These are phyloP conservation scores for Tetratostichococcus sp. DNA, from an alignment of 139 green algal species.

Conservation along the genomic window DNA sequence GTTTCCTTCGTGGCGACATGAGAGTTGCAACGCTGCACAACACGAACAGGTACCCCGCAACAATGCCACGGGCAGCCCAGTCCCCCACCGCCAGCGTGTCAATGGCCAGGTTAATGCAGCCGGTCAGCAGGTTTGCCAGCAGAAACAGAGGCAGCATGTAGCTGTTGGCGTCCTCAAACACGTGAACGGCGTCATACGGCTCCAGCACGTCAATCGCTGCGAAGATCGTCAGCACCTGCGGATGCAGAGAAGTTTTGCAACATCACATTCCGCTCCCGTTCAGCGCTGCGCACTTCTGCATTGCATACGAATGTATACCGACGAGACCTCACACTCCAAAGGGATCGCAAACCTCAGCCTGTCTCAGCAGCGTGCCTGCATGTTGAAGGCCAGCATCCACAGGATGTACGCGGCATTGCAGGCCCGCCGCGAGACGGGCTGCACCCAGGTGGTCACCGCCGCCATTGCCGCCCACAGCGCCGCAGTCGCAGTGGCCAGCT, in stretches of 20 bases:
- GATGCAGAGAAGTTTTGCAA: too few relatives aligned
- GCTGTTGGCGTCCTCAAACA: conserved; percentile 33
- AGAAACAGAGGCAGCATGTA: conserved; percentile 71
- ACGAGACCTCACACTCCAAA: too few relatives aligned
- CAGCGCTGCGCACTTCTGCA: too few relatives aligned
- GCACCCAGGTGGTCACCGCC: conserved; percentile 13
- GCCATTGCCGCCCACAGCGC: conserved; percentile 19
- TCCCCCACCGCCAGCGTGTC: conserved; percentile 51
- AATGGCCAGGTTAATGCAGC: conserved; percentile 44
- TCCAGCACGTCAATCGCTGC: not conserved
- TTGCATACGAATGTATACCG: too few relatives aligned
- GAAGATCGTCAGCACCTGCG: not conserved
- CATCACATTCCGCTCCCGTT: too few relatives aligned
- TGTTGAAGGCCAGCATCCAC: conserved; percentile 58
- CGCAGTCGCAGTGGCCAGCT: not conserved
- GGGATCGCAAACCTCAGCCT: too few relatives aligned
- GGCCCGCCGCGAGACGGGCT: conserved; percentile 62
- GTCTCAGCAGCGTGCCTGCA: too few relatives aligned
- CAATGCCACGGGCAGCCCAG: conserved; percentile 17
- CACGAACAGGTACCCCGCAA: conserved; percentile 16
- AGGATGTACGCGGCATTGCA: conserved; percentile 78
- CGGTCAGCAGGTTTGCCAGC: conserved; percentile 74
- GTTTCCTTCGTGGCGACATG: too few relatives aligned
- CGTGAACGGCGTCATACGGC: not conserved
- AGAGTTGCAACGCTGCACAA: conserved; percentile 18